Base-by-base conservation (phyloP, 441 rosid genomes). In the Brassica balearica region DNA sequence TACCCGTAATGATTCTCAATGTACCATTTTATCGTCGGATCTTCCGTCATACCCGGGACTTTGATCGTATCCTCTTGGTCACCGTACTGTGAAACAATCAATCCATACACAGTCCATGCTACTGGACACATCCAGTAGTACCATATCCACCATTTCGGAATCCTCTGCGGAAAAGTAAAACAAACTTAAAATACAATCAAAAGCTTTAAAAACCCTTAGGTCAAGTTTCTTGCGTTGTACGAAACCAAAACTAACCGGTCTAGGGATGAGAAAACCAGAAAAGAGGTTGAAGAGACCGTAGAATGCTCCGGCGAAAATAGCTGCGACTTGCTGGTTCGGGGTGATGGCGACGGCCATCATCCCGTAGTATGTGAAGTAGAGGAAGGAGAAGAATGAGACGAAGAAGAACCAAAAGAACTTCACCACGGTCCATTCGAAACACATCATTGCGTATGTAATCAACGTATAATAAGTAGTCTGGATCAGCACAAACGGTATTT, bases 91-190 rank as follows among this genome's bases (percentile, higher is more conserved):
- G 97, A 89, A 11, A 89, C 84, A 8, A 94, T 90, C 75, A 90
- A 59, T 55, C 98, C 98, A 5, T 94, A 95, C 15, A 92, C 91
- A 9, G 95, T 89, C 97, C 98, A 92, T 38, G 95, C 93, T 10
- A 86, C 78, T 0, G 97, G 97, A 80, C 97, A 91, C 8, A 94
- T 88, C 94, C 94, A 92, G 77, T 90, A 94, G 73, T 91, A 91
- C 98, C 98, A 94, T 12, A 90, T 68, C 96, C 97, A 95, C 96
- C 97, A 95, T 73, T 86, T 90, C 5, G 97, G 98, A 38, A 95
- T 90, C 79, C 64, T 90, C 98, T 95, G 92, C 71, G 69, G 68
- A 55, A 43, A 43, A 43, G 2, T 8, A 2, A 71, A 20, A 69
- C 41, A 22, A 76, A 29, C 20, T 67, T 67, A 46, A 3, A 51